Evolutionary conservation across 495 filamentous ascomycete species (phyloP).

Genomic region (Xylaria palmicola): DNA sequence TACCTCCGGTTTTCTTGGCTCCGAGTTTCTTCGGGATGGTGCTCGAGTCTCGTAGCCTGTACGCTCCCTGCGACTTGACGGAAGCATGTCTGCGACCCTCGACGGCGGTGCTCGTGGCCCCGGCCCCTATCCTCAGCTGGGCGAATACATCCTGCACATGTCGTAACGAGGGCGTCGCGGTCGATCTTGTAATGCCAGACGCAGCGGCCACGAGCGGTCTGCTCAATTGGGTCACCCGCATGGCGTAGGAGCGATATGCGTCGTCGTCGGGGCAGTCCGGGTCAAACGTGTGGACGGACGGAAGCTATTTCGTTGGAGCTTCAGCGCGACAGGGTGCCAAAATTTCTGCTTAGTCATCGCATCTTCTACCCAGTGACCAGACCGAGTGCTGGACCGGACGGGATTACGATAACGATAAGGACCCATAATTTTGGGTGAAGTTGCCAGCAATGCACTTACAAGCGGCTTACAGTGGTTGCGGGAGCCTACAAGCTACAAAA

Average conservation of each 20-base stretch:
- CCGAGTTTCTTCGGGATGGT: slow-evolving; percentile 91
- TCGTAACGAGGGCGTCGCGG: slow-evolving; percentile 23
- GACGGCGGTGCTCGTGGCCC: slow-evolving; percentile 37
- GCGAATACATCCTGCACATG: slow-evolving; percentile 37
- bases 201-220: slow-evolving; percentile 49
- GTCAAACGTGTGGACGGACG: background rate
- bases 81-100: slow-evolving; percentile 68
- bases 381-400: background rate
- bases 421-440: slow-evolving; percentile 14
- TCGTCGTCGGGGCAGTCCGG: background rate
- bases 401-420: slow-evolving; percentile 33
- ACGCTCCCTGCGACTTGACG: slow-evolving; percentile 83
- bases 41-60: slow-evolving; percentile 76
- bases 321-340: slow-evolving; percentile 18
- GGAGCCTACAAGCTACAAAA: background rate
- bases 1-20: slow-evolving; percentile 86
- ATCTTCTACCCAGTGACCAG: too few relatives aligned
- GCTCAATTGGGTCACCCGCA: slow-evolving; percentile 55
- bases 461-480: background rate
- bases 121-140: slow-evolving; percentile 36
- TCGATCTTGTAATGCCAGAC: slow-evolving; percentile 33
- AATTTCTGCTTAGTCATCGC: slow-evolving; percentile 48
- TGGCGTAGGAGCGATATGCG: slow-evolving; percentile 23
- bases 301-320: slow-evolving; percentile 6
- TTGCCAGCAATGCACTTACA: slow-evolving; percentile 28